Percentiles rank a stretch among this genome's conserved stretches.
These are phyloP conservation scores for Verticillium nonalfalfae DNA, from an alignment of 2,329 filamentous ascomycete genomes.

Conservation along the genomic window DNA sequence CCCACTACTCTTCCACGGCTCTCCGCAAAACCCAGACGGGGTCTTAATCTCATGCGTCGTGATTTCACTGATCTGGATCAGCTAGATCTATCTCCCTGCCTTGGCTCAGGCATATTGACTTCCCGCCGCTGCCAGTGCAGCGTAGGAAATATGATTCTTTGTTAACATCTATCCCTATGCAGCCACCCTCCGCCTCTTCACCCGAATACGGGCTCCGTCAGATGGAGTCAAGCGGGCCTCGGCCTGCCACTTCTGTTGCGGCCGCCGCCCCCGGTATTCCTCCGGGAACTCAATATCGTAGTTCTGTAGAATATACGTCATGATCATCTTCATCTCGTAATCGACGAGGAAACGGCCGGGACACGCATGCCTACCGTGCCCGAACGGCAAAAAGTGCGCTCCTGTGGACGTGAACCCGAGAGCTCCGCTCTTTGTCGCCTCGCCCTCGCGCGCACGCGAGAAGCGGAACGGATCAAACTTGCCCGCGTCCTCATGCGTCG, in stretches of 20 bases:
- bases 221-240: conserved; percentile 7
- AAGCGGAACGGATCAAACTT: conserved; percentile 36
- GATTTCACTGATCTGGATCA: not conserved
- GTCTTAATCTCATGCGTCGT: not conserved
- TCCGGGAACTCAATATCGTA: conserved; percentile 10
- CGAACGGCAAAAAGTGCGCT: conserved; percentile 23
- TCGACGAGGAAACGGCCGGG: conserved; percentile 21
- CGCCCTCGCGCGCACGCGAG: conserved; percentile 24
- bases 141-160: too few species aligned
- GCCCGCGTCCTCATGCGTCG: conserved; percentile 22
- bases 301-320: conserved; percentile 7
- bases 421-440: conserved; percentile 10
- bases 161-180: not conserved
- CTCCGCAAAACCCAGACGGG: not conserved
- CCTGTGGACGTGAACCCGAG: conserved; percentile 23
- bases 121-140: too few species aligned
- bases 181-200: not conserved
- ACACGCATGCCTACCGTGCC: conserved; percentile 26
- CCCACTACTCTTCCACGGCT: not conserved
- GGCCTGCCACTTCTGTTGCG: conserved; percentile 8
- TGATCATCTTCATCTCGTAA: conserved; percentile 25
- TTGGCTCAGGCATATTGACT: too few species aligned
- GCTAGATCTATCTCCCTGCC: too few species aligned
- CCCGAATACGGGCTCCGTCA: conserved; percentile 2
- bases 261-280: conserved; percentile 8